Evolutionary conservation across 1,284 basidiomycete genomes (phyloP).

Genomic region (Rhodotorula sp.): DNA sequence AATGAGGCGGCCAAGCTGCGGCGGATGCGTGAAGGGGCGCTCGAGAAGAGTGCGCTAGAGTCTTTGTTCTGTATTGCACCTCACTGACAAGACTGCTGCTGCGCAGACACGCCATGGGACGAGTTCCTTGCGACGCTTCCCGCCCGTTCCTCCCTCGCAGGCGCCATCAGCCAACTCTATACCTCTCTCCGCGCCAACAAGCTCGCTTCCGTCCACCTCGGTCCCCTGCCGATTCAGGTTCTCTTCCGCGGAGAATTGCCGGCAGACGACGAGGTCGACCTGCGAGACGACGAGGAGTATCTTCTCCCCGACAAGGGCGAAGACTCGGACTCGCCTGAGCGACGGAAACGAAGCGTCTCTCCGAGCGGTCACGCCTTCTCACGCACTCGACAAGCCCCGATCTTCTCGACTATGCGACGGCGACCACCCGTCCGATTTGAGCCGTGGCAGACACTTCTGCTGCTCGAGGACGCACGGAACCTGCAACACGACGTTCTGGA

Average conservation of each 20-base stretch:
- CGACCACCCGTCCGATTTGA: conserved; percentile 53
- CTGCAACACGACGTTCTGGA: conserved; percentile 58
- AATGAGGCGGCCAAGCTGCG: conserved; percentile 67
- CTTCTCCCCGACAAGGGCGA: conserved; percentile 42
- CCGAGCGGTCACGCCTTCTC: conserved; percentile 15
- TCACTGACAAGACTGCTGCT: background rate
- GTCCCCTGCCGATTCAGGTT: conserved; percentile 30
- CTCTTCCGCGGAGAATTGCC: conserved; percentile 39
- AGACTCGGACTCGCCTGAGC: conserved; percentile 57
- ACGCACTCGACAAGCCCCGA: conserved; percentile 21
- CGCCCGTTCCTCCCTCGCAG: conserved; percentile 27
- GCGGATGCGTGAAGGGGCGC: conserved; percentile 61
- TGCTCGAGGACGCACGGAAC: conserved; percentile 54
- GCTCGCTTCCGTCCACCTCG: conserved; percentile 31
- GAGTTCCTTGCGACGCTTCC: conserved; percentile 25
- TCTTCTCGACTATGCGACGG: conserved; percentile 36
- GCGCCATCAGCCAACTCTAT: conserved; percentile 33
- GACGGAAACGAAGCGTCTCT: conserved; percentile 13
- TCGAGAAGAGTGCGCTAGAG: conserved; percentile 31
- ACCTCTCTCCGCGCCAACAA: conserved; percentile 24
- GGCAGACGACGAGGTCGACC: conserved; percentile 26
- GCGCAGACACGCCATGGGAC: conserved; percentile 10
- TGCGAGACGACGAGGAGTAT: conserved; percentile 14
- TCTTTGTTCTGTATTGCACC: background rate
- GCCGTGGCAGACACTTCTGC: conserved; percentile 89